A percentile compares a stretch with the other conserved stretches of the same genome.
Evolutionary conservation across 495 filamentous ascomycete genomes (phyloP).

Genomic region (Melanomma pulvis-pyrius): DNA sequence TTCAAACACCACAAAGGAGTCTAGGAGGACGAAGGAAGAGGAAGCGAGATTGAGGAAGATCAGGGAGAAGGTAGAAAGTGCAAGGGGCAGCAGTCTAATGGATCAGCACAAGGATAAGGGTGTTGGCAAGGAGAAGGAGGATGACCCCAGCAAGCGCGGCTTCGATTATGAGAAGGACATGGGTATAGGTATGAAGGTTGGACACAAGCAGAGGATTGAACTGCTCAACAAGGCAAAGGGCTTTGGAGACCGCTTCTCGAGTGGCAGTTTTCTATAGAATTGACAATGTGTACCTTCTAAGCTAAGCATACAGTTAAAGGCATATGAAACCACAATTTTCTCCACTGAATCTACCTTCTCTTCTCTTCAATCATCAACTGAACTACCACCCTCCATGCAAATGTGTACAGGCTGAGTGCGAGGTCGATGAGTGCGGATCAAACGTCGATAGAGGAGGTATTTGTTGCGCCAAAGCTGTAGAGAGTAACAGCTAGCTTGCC

Average conservation of each 20-base stretch:
- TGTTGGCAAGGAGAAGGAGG: conserved; percentile 65
- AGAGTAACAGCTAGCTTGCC: too few species aligned
- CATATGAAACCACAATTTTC: too few species aligned
- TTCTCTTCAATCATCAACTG: too few species aligned
- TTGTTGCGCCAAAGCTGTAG: too few species aligned
- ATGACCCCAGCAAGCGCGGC: conserved; percentile 85
- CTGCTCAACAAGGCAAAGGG: conserved; percentile 78
- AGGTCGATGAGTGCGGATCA: too few species aligned
- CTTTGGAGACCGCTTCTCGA: conserved; percentile 80
- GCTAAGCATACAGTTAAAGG: too few species aligned
- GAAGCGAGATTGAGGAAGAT: conserved; percentile 58
- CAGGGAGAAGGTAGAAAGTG: conserved; percentile 62
- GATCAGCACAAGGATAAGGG: conserved; percentile 58
- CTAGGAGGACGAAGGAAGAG: conserved; percentile 36
- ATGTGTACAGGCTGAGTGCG: too few species aligned
- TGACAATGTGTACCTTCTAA: neutral
- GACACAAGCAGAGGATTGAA: conserved; percentile 73
- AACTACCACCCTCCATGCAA: too few species aligned
- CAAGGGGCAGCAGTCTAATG: conserved; percentile 65
- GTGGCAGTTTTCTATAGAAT: conserved; percentile 73
- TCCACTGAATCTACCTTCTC: too few species aligned
- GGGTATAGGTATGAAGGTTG: conserved; percentile 70
- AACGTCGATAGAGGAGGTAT: too few species aligned
- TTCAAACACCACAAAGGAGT: conserved; percentile 30
- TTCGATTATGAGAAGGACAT: conserved; percentile 98